Evolutionary conservation across 768 basidiomycete genomes (phyloP).

Genomic region (Roridomyces roridus): DNA sequence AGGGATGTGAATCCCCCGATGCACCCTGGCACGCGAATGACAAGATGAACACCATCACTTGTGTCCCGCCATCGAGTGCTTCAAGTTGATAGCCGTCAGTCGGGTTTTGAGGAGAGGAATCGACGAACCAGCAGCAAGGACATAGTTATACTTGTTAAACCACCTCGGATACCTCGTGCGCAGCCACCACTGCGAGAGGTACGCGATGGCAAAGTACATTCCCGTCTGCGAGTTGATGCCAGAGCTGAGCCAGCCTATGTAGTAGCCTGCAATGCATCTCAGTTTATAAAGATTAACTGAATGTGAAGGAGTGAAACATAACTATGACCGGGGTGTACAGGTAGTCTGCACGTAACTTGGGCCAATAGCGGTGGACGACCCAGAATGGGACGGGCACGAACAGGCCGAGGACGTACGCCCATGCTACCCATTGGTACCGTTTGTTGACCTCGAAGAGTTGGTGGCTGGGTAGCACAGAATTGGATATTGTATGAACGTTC

Average conservation of each 20-base stretch:
- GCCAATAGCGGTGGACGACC: conserved; percentile 50
- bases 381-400: conserved; percentile 61
- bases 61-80: conserved; percentile 44
- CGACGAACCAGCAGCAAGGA: conserved; percentile 39
- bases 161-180: conserved; percentile 51
- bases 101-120: not conserved
- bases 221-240: conserved; percentile 55
- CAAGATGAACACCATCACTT: conserved; percentile 62
- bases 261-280: conserved; percentile 37
- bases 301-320: conserved; percentile 23
- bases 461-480: conserved; percentile 35
- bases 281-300: not conserved
- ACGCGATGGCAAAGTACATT: conserved; percentile 47
- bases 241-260: conserved; percentile 55
- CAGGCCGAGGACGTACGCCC: conserved; percentile 54
- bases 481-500: conserved; percentile 14
- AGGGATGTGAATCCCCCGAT: conserved; percentile 51
- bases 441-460: conserved; percentile 49
- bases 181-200: conserved; percentile 54
- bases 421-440: conserved; percentile 56
- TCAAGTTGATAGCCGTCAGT: not conserved
- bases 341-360: conserved; percentile 51
- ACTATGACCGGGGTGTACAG: conserved; percentile 54
- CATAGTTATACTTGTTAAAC: conserved; percentile 53
- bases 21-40: conserved; percentile 61